Evolutionary conservation across 192 early-diverging fungal genomes (phyloP).

Genomic region (Diversispora eburnea): DNA sequence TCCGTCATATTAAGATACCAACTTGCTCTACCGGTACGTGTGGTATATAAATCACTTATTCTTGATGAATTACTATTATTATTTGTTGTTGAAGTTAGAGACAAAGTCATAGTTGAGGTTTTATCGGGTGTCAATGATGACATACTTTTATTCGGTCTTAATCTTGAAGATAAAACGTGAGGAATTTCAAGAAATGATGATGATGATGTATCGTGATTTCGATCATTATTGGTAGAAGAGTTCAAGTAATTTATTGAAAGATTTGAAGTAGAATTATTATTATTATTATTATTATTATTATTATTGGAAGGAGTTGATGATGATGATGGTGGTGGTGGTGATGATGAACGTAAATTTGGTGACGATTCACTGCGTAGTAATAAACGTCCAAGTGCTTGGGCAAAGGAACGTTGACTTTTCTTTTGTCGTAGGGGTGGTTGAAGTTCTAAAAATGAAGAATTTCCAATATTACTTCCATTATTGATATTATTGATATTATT

Average conservation of each 20-base stretch:
- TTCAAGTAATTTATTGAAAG: too few relatives aligned
- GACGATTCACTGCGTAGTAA: not conserved
- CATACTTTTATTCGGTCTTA: too few relatives aligned
- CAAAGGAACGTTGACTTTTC: constrained; percentile 14
- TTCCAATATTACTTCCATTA: not conserved
- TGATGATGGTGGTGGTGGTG: not conserved
- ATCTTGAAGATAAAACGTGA: too few relatives aligned
- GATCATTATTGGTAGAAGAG: too few relatives aligned
- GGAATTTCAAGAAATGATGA: too few relatives aligned
- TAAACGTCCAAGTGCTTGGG: constrained; percentile 1
- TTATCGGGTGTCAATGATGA: too few relatives aligned
- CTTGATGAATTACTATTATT: not conserved
- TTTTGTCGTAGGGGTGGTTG: not conserved
- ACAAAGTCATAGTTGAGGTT: not conserved
- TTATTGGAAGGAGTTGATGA: not conserved
- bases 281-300: too few relatives aligned
- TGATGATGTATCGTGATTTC: too few relatives aligned
- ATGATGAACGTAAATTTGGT: not conserved
- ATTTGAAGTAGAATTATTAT: not conserved
- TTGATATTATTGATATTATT: not conserved
- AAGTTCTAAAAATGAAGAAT: not conserved
- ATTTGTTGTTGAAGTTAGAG: not conserved
- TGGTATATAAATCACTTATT: not conserved
- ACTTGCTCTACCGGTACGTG: not conserved
- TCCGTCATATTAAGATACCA: constrained; percentile 22